Percentiles rank a stretch among this genome's conserved stretches.
phyloP scores from a whole-genome alignment of 495 filamentous ascomycete species.

The Tuber calosporum region DNA sequence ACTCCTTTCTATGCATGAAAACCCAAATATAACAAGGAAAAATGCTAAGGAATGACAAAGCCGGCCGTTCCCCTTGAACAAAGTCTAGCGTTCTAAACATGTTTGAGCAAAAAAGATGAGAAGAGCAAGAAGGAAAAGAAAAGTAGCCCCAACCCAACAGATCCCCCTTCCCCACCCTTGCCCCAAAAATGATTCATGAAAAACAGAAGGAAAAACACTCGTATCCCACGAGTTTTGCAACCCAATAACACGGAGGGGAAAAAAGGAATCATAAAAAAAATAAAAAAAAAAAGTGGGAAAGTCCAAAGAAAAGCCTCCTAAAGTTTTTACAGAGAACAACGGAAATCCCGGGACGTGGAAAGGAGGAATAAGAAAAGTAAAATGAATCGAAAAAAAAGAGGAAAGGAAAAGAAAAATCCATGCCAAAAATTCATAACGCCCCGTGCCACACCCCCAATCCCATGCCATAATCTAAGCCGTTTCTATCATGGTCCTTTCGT shows the following conservation, averaged over 20 bases:
- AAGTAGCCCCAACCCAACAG: neutral
- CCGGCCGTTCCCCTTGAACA: neutral
- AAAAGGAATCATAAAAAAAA: neutral
- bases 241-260: neutral
- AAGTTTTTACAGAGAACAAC: constrained; percentile 5
- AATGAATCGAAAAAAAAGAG: neutral
- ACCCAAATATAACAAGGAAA: neutral
- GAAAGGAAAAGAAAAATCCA: neutral
- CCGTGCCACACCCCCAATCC: neutral
- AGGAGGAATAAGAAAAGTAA: neutral
- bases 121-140: neutral
- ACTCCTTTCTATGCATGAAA: constrained; percentile 1
- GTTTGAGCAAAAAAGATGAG: neutral
- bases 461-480: neutral
- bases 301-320: neutral
- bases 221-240: neutral
- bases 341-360: neutral
- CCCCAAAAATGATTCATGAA: neutral
- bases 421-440: constrained; percentile 2
- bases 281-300: neutral
- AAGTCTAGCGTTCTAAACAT: constrained; percentile 1
- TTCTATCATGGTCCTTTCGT: neutral
- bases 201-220: neutral
- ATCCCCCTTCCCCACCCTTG: neutral
- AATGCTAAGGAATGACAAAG: neutral